phyloP scores from a whole-genome alignment of 2,329 filamentous ascomycete species.

The Neofusicoccum ribis region DNA sequence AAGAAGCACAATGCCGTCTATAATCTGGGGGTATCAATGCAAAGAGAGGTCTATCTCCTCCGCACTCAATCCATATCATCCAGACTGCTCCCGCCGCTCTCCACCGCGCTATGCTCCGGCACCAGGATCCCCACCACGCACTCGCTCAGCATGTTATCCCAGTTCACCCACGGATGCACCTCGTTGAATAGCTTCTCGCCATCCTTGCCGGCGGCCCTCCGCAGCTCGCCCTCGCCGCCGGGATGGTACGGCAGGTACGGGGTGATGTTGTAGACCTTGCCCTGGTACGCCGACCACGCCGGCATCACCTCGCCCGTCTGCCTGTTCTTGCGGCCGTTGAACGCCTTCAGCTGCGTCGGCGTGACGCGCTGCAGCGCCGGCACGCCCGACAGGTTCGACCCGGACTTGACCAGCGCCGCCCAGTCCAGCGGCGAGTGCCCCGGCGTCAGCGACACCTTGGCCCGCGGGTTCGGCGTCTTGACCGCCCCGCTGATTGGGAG shows the following conservation, averaged over 20 bases:
- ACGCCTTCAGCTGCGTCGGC: slow-evolving; percentile 72
- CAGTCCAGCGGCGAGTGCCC: slow-evolving; percentile 96
- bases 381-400: slow-evolving; percentile 51
- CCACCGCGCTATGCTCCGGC: slow-evolving; percentile 49
- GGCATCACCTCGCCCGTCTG: slow-evolving; percentile 46
- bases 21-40: slow-evolving; percentile 16
- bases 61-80: slow-evolving; percentile 61
- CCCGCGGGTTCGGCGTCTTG: slow-evolving; percentile 45
- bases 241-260: slow-evolving; percentile 91
- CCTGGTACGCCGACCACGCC: slow-evolving; percentile 87
- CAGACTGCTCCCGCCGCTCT: slow-evolving; percentile 35
- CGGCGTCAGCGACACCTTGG: slow-evolving; percentile 79
- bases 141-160: slow-evolving; percentile 64
- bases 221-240: slow-evolving; percentile 77
- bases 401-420: slow-evolving; percentile 80
- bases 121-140: slow-evolving; percentile 64
- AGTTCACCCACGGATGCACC: slow-evolving; percentile 68
- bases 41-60: background rate
- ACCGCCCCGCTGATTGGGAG: slow-evolving; percentile 28
- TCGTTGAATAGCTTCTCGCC: slow-evolving; percentile 63
- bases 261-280: slow-evolving; percentile 90
- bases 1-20: background rate
- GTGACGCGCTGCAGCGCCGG: slow-evolving; percentile 69
- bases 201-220: slow-evolving; percentile 75
- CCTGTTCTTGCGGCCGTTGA: slow-evolving; percentile 79